phyloP scores from a whole-genome alignment of 1,139 yeast genomes.

The Suhomyces guaymorum region DNA sequence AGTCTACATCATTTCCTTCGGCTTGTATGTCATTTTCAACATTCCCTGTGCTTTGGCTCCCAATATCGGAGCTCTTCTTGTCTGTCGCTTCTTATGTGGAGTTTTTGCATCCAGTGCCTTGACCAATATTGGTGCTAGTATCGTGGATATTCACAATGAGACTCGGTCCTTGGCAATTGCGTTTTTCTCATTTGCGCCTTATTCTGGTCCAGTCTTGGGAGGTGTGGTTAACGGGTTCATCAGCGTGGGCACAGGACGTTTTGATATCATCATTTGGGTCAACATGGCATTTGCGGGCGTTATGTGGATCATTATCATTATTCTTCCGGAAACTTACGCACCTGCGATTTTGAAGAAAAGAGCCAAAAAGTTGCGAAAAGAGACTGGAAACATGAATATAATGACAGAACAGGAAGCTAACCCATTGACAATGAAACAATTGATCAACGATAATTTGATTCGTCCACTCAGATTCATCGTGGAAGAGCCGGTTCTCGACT shows the following conservation, averaged over 20 bases:
- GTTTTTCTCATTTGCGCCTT: constrained; percentile 87
- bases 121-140: constrained; percentile 85
- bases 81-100: constrained; percentile 83
- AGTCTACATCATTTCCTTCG: constrained; percentile 75
- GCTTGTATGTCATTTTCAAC: constrained; percentile 74
- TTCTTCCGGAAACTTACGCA: constrained; percentile 87
- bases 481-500: constrained; percentile 81
- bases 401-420: constrained; percentile 92
- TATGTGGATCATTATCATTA: constrained; percentile 64
- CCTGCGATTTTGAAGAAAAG: constrained; percentile 78
- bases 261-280: constrained; percentile 80
- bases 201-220: constrained; percentile 89
- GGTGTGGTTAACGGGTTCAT: constrained; percentile 90
- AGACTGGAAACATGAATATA: constrained; percentile 77
- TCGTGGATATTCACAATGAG: constrained; percentile 80
- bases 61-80: constrained; percentile 77
- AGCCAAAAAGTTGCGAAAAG: constrained; percentile 69
- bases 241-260: constrained; percentile 63
- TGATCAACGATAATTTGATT: constrained; percentile 64
- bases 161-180: constrained; percentile 90
- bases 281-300: constrained; percentile 90
- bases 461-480: constrained; percentile 74
- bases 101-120: constrained; percentile 83
- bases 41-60: constrained; percentile 88
- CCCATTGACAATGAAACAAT: constrained; percentile 64